A percentile compares a stretch with the other conserved stretches of the same genome.
Conservation (phyloP, 371 early-diverging fungal species). For the Astathelohania contejeani region DNA sequence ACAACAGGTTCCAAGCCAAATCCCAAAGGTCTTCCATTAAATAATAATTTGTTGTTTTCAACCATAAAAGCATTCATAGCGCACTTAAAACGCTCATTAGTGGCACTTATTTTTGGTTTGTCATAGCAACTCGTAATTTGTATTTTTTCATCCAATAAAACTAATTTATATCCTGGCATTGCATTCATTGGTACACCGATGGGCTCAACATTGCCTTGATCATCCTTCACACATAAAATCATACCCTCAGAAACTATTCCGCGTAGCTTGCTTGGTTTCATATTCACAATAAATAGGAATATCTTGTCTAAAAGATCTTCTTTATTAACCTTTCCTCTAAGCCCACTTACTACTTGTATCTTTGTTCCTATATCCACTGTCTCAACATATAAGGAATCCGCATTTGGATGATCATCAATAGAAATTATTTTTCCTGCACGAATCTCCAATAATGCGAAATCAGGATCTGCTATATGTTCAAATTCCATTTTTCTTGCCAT, state of each 20-base stretch:
- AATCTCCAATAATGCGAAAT: constrained; percentile 48
- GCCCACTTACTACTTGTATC: constrained; percentile 47
- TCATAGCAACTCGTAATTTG: too few species aligned
- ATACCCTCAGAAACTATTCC: constrained; percentile 48
- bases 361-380: constrained; percentile 33
- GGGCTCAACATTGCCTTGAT: too few species aligned
- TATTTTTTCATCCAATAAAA: too few species aligned
- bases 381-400: constrained; percentile 50
- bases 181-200: too few species aligned
- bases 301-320: constrained; percentile 35
- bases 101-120: too few species aligned
- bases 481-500: constrained; percentile 2
- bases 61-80: too few species aligned
- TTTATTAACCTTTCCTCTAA: constrained; percentile 38
- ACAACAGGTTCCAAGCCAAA: too few species aligned
- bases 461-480: constrained; percentile 4
- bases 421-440: constrained; percentile 45
- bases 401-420: constrained; percentile 43
- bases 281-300: constrained; percentile 49
- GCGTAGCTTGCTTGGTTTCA: constrained; percentile 46
- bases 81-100: too few species aligned
- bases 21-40: too few species aligned
- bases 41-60: too few species aligned
- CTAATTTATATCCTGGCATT: too few species aligned
- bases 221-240: constrained; percentile 49